Conservation (phyloP, 495 filamentous ascomycete genomes). For the Podospora comata region DNA sequence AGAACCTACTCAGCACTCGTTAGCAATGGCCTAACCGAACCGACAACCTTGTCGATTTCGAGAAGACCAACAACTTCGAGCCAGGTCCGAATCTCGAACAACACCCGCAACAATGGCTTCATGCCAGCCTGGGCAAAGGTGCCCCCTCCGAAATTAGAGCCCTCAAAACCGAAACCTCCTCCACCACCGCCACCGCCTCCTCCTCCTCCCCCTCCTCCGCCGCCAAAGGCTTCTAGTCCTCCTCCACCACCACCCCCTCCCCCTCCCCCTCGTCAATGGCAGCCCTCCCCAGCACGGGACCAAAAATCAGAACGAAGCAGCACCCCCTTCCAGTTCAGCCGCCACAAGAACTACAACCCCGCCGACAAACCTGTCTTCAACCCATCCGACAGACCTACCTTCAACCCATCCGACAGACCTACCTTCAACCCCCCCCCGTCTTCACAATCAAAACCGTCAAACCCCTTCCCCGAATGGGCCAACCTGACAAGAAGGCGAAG, state of each 20-base stretch:
- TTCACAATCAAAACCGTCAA: not conserved
- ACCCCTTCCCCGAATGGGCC: not conserved
- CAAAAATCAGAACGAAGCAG: not conserved
- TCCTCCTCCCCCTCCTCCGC: not conserved
- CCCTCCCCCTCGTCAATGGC: not conserved
- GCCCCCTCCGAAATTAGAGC: not conserved
- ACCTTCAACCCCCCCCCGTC: not conserved
- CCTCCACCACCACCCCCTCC: not conserved
- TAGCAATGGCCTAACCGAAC: not conserved
- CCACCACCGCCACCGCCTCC: too few relatives aligned
- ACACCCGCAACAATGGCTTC: not conserved
- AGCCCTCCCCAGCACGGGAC: not conserved
- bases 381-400: not conserved
- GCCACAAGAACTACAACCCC: not conserved
- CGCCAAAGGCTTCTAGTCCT: too few relatives aligned
- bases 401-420: not conserved
- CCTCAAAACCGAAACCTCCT: not conserved
- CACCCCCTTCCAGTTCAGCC: not conserved
- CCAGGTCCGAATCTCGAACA: not conserved
- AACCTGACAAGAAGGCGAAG: not conserved
- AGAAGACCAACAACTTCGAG: not conserved
- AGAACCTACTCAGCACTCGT: constrained; percentile 8
- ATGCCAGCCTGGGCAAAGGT: not conserved
- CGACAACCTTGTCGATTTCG: not conserved
- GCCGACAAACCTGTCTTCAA: not conserved